Evolutionary conservation across 306 rosid species (phyloP).

Genomic region (Rubus idaeus): DNA sequence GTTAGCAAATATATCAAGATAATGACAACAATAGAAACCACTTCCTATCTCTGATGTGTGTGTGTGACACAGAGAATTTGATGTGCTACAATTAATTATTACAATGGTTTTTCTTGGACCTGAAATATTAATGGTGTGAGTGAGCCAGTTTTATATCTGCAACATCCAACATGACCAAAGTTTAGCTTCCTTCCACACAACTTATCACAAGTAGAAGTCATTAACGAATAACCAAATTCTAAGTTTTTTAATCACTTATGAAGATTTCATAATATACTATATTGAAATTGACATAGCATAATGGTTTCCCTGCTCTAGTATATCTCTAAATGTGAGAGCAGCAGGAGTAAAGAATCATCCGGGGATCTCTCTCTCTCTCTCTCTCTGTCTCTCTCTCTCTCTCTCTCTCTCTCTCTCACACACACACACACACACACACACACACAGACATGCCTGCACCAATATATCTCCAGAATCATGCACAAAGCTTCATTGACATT

Average conservation of each 20-base stretch:
- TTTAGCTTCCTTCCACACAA: slow-evolving; percentile 20
- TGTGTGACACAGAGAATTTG: no score
- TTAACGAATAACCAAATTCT: background rate
- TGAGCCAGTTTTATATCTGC: slow-evolving; percentile 93
- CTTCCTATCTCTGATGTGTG: slow-evolving; percentile 12
- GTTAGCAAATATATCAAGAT: slow-evolving; percentile 9
- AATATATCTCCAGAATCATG: background rate
- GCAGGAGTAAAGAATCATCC: no score
- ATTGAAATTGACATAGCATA: slow-evolving; percentile 6
- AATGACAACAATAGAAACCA: background rate
- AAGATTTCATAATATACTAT: background rate
- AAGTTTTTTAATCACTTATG: background rate
- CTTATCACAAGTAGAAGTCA: background rate
- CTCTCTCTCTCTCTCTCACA: no score
- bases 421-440: no score
- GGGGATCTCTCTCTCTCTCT: no score
- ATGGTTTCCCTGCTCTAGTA: background rate
- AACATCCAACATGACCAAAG: slow-evolving; percentile 28
- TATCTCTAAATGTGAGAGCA: no score
- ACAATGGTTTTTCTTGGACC: no score
- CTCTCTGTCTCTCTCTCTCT: no score
- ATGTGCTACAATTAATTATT: no score
- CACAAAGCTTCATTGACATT: background rate
- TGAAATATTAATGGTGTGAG: slow-evolving; percentile 77
- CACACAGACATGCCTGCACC: background rate